phyloP scores from a whole-genome alignment of 2,329 filamentous ascomycete genomes.

The Aureobasidium uvarum region DNA sequence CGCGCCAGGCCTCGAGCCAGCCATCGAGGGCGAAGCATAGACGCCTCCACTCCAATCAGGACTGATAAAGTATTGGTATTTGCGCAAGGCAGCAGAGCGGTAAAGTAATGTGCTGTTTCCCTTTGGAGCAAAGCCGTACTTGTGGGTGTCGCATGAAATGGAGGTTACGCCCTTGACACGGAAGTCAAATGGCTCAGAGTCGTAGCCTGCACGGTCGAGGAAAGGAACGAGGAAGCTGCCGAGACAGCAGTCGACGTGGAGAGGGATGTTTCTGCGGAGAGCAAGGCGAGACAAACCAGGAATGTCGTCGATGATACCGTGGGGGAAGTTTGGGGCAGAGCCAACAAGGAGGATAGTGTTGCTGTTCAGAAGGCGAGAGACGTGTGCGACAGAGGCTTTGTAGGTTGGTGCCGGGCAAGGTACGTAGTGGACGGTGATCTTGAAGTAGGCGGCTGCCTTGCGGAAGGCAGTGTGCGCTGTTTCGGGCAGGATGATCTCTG shows the following conservation, averaged over 20 bases:
- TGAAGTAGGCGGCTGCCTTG: slow-evolving; percentile 94
- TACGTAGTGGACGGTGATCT: slow-evolving; percentile 90
- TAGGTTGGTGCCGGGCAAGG: slow-evolving; percentile 80
- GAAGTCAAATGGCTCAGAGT: slow-evolving; percentile 88
- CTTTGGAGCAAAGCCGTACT: slow-evolving; percentile 98
- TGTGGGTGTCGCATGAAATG: slow-evolving; percentile 97
- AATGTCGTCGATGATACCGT: slow-evolving; percentile 97
- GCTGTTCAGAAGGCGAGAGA: slow-evolving; percentile 82
- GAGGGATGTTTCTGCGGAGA: slow-evolving; percentile 71
- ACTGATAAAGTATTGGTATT: slow-evolving; percentile 94
- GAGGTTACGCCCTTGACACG: slow-evolving; percentile 88
- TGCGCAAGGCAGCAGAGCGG: slow-evolving; percentile 71
- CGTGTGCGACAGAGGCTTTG: slow-evolving; percentile 75
- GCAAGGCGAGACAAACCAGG: slow-evolving; percentile 79
- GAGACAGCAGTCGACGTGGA: slow-evolving; percentile 97
- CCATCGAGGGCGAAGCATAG: slow-evolving; percentile 89
- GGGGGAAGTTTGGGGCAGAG: slow-evolving; percentile 94
- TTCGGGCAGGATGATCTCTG: slow-evolving; percentile 94
- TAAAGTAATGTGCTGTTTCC: slow-evolving; percentile 94
- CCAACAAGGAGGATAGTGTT: slow-evolving; percentile 94
- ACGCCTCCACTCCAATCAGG: slow-evolving; percentile 95
- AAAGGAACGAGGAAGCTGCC: slow-evolving; percentile 93
- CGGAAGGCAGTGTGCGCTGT: slow-evolving; percentile 96
- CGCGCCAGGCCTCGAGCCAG: slow-evolving; percentile 86
- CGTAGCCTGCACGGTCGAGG: slow-evolving; percentile 90